Evolutionary conservation across 371 early-diverging fungal species (phyloP).

Genomic region (Rhizopus delemar): DNA sequence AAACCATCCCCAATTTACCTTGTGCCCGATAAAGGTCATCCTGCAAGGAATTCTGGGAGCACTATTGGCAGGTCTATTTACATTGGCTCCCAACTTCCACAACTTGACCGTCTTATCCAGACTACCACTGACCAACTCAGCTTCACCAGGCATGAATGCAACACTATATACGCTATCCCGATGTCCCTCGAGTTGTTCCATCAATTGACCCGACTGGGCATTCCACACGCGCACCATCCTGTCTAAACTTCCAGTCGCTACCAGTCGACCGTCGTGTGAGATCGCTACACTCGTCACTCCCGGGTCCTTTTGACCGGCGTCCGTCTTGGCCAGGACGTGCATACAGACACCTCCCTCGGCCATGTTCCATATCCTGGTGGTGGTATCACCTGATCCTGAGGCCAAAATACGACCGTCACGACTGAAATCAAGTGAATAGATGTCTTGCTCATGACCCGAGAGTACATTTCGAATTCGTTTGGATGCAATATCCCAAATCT

Average conservation of each 20-base stretch:
- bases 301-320: constrained; percentile 82
- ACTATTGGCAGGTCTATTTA: constrained; percentile 3
- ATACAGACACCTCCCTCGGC: constrained; percentile 72
- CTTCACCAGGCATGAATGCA: constrained; percentile 94
- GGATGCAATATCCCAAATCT: constrained; percentile 81
- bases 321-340: constrained; percentile 77
- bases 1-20: no score
- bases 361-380: constrained; percentile 84
- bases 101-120: constrained; percentile 94
- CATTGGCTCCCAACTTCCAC: constrained; percentile 78
- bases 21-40: no score
- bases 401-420: constrained; percentile 89
- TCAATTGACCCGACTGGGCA: constrained; percentile 70
- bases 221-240: constrained; percentile 94
- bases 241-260: constrained; percentile 90
- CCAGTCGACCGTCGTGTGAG: constrained; percentile 78
- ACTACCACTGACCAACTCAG: constrained; percentile 88
- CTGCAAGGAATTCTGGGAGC: no score
- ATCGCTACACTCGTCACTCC: constrained; percentile 96
- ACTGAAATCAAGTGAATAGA: constrained; percentile 95
- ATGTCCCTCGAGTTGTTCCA: constrained; percentile 94
- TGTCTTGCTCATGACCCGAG: constrained; percentile 95
- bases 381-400: constrained; percentile 96
- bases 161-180: constrained; percentile 96
- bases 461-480: constrained; percentile 69